These are phyloP conservation scores for Cyberlindnera misumaiensis DNA, from an alignment of 805 yeast genomes.

Conservation along the genomic window DNA sequence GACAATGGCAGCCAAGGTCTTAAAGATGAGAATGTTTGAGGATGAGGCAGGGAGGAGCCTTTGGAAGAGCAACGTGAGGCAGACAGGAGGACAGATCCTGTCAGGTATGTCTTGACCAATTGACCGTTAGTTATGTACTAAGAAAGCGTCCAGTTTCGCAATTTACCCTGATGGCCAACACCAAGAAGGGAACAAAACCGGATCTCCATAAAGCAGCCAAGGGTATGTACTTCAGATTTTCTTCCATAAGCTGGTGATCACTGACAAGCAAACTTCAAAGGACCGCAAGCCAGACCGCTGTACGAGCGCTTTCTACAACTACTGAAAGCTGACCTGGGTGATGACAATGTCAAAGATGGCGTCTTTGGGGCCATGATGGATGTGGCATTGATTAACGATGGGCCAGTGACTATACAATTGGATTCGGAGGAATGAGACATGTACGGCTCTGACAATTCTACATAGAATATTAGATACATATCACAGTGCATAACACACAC, in stretches of 20 bases:
- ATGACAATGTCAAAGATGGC: slow-evolving; percentile 74
- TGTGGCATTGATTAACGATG: slow-evolving; percentile 80
- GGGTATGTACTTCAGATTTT: slow-evolving; percentile 46
- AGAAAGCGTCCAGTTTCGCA: slow-evolving; percentile 54
- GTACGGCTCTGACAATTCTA: neutral
- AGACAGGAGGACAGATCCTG: slow-evolving; percentile 60
- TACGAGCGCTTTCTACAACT: slow-evolving; percentile 43
- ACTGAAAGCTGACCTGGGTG: slow-evolving; percentile 48
- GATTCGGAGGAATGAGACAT: slow-evolving; percentile 42
- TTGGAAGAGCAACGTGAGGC: slow-evolving; percentile 70
- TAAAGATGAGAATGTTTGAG: slow-evolving; percentile 68
- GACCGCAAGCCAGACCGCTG: slow-evolving; percentile 39
- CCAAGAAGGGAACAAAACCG: slow-evolving; percentile 90
- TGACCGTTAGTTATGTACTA: neutral
- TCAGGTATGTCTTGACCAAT: slow-evolving; percentile 36
- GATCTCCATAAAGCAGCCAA: slow-evolving; percentile 91
- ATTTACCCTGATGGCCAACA: slow-evolving; percentile 80
- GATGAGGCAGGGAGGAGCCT: slow-evolving; percentile 53
- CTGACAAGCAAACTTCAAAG: slow-evolving; percentile 57
- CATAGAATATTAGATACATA: too few relatives aligned
- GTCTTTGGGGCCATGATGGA: slow-evolving; percentile 98
- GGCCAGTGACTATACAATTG: slow-evolving; percentile 83
- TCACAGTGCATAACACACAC: too few relatives aligned
- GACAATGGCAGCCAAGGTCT: slow-evolving; percentile 59
- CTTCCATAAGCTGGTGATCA: neutral